Percentiles rank a stretch among this genome's conserved stretches.
Conservation (phyloP, 140 eudicot species). For the Oenanthe javanica region DNA sequence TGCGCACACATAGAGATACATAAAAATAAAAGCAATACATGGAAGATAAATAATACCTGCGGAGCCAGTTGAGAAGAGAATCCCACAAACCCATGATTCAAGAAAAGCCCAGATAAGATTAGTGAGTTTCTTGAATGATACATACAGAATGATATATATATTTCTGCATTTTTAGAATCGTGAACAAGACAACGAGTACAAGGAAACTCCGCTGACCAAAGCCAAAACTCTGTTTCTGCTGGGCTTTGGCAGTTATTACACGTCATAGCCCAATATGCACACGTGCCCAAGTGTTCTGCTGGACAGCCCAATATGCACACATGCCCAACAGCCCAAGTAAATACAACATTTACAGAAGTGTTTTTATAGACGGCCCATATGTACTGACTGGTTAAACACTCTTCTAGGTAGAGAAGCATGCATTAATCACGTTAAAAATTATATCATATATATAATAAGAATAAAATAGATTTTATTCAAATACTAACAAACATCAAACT, state of each 20-base stretch:
- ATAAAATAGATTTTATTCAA: no score
- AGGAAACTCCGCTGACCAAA: slow-evolving; percentile 5
- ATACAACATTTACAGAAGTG: neutral
- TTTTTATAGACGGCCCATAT: neutral
- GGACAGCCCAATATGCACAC: neutral
- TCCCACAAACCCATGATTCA: slow-evolving; percentile 71
- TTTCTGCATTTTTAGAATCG: slow-evolving; percentile 1
- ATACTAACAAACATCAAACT: no score
- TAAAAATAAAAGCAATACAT: neutral
- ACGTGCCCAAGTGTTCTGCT: neutral
- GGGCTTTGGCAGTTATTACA: slow-evolving; percentile 2
- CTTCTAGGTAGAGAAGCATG: no score
- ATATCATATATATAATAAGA: no score
- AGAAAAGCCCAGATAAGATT: slow-evolving; percentile 1
- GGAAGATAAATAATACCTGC: slow-evolving; percentile 35
- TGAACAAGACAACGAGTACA: slow-evolving; percentile 1
- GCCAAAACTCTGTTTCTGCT: neutral
- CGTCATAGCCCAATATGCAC: neutral
- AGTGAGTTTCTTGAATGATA: neutral
- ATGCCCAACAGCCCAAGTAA: neutral
- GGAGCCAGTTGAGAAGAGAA: slow-evolving; percentile 73
- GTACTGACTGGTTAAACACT: neutral
- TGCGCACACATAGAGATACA: no score
- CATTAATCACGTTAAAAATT: no score
- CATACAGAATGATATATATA: neutral